Evolutionary conservation across 2,329 filamentous ascomycete genomes (phyloP), one percentile per base, ranked within the genome.

Genomic region (Dothideomycetes sp.): DNA sequence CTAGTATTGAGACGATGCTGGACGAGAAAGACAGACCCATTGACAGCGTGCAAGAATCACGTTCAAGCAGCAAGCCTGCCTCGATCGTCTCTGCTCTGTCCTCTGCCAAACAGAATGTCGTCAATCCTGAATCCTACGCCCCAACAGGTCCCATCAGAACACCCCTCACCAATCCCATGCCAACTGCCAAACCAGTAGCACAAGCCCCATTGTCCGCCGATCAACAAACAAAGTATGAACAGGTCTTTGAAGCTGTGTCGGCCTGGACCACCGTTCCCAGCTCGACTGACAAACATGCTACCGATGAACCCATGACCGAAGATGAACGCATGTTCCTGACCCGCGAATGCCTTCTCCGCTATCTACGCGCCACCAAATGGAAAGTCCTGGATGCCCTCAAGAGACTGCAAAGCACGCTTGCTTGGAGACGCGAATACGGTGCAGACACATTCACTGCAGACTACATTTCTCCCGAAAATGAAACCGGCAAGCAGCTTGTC

Each of bases 291-390:
- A 80, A 75, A 46, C 67, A 66, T 40, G 64, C 73, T 9, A 61
- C 69, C 8, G 66, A 67, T 45, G 71, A 75, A 2, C 77, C 84
- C 2, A 64, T 96, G 43, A 79, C 77, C 37, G 86, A 94, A 43
- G 65, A 69, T 37, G 91, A 98, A 64, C 81, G 77, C 54, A 77
- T 91, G 65, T 98, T 86, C 79, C 73, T 98, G 49, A 94, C 88
- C 10, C 77, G 79, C 48, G 91, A 98, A 59, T 96, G 89, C 57
- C 72, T 98, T 12, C 72, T 95, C 31, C 83, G 91, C 50, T 98
- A 94, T 59, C 78, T 98, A 19, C 82, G 89, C 44, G 91, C 91
- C 15, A 88, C 86, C 29, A 95, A 94, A 63, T 98, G 91, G 87
- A 72, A 79, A 49, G 72, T 82, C 36, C 65, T 76, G 32, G 78